Evolutionary conservation across 2,329 filamentous ascomycete species (phyloP).

Genomic region (Trichoderma asperellum): DNA sequence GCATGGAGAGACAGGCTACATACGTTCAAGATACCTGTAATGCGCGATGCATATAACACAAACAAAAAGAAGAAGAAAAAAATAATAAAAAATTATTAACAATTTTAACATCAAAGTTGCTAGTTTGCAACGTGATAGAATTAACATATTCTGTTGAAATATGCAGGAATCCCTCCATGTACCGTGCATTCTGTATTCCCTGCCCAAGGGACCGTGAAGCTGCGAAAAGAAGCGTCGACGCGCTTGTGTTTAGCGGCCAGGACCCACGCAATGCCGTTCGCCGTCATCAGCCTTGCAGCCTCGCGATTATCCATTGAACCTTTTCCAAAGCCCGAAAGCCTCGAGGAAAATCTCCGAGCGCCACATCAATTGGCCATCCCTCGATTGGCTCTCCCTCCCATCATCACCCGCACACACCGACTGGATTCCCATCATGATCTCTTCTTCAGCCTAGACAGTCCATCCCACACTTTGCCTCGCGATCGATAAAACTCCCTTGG

Average conservation of each 20-base stretch:
- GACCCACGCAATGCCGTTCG: slow-evolving; percentile 32
- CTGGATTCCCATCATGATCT: slow-evolving; percentile 21
- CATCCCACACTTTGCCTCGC: neutral
- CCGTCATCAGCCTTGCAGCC: slow-evolving; percentile 44
- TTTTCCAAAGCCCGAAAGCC: slow-evolving; percentile 33
- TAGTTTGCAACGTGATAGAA: neutral
- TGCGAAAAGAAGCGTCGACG: slow-evolving; percentile 18
- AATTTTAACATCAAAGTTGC: neutral
- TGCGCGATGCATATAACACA: neutral
- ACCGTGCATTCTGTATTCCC: neutral
- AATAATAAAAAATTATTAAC: neutral
- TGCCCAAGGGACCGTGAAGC: slow-evolving; percentile 5
- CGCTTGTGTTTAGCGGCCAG: slow-evolving; percentile 25
- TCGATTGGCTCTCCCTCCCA: slow-evolving; percentile 24
- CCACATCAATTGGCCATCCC: slow-evolving; percentile 37
- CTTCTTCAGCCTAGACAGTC: slow-evolving; percentile 20
- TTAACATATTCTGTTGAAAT: neutral
- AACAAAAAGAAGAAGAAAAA: neutral
- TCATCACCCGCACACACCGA: slow-evolving; percentile 9
- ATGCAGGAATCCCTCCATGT: neutral
- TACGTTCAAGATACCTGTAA: neutral
- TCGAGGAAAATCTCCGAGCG: slow-evolving; percentile 28
- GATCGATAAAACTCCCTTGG: slow-evolving; percentile 14
- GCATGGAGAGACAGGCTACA: too few relatives aligned
- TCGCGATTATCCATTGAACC: slow-evolving; percentile 36